Conservation (phyloP, 129 eudicot species). For the Calendula officinalis region DNA sequence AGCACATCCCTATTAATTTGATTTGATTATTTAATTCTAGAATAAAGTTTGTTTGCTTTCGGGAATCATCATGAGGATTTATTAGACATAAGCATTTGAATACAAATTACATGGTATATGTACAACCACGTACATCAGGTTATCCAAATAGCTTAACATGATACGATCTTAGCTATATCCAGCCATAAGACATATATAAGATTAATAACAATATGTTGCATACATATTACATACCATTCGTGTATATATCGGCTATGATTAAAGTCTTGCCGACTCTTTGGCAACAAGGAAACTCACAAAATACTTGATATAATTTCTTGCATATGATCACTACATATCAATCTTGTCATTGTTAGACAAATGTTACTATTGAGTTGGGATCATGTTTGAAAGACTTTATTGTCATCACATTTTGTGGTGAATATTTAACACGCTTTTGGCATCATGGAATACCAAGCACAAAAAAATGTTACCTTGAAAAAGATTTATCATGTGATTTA, state of each 20-base stretch:
- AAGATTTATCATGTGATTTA: not conserved
- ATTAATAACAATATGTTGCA: too few species aligned
- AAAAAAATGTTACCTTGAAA: slow-evolving; percentile 14
- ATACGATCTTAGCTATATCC: too few species aligned
- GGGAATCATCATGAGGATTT: too few species aligned
- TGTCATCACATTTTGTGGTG: slow-evolving; percentile 28
- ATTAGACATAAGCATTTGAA: not conserved
- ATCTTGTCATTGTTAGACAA: slow-evolving; percentile 31
- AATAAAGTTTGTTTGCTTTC: too few species aligned
- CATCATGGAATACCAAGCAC: slow-evolving; percentile 17
- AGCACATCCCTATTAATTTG: too few species aligned
- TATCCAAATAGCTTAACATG: not conserved
- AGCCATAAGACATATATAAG: too few species aligned
- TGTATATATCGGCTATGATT: too few species aligned
- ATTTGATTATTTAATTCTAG: too few species aligned
- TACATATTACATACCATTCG: too few species aligned
- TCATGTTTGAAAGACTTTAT: slow-evolving; percentile 7
- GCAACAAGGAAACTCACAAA: too few species aligned
- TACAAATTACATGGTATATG: not conserved
- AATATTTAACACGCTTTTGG: slow-evolving; percentile 17
- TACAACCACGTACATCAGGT: slow-evolving; percentile 3
- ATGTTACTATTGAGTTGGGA: slow-evolving; percentile 20
- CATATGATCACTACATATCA: slow-evolving; percentile 7
- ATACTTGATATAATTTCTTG: too few species aligned
- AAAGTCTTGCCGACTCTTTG: too few species aligned